Percentiles rank a stretch among this genome's conserved stretches.
Evolutionary conservation across 2,329 filamentous ascomycete genomes (phyloP).

Genomic region (Emergomyces pasteurianus): DNA sequence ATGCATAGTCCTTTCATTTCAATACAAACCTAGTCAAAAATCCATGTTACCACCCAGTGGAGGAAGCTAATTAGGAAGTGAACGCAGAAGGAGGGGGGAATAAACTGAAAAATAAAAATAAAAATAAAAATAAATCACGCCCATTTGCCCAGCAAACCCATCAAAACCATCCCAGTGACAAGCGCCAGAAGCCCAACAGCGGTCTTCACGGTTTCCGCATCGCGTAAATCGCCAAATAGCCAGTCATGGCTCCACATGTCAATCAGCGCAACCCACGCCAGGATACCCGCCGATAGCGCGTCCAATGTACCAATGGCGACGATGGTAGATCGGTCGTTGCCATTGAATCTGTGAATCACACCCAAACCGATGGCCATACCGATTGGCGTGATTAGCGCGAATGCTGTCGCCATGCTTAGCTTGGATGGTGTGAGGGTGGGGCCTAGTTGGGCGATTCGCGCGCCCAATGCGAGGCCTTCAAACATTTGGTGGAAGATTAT

Average conservation of each 20-base stretch:
- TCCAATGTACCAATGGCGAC: conserved; percentile 63
- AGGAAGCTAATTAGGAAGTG: too few relatives aligned
- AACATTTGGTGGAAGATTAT: conserved; percentile 72
- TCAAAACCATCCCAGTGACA: conserved; percentile 51
- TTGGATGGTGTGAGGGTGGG: conserved; percentile 27
- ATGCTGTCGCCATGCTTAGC: conserved; percentile 49
- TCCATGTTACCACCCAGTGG: background rate
- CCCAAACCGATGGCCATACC: conserved; percentile 74
- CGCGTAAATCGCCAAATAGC: conserved; percentile 49
- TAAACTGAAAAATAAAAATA: too few relatives aligned
- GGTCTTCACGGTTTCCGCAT: conserved; percentile 40
- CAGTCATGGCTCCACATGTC: conserved; percentile 72
- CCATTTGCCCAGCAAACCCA: conserved; percentile 68
- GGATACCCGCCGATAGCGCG: conserved; percentile 60
- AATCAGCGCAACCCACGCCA: conserved; percentile 68
- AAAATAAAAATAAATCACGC: conserved; percentile 30
- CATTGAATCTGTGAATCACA: conserved; percentile 59
- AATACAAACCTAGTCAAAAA: background rate
- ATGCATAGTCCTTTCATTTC: background rate
- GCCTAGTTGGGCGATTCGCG: conserved; percentile 31
- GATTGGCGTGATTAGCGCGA: conserved; percentile 60
- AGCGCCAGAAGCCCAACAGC: conserved; percentile 42
- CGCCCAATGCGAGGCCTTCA: conserved; percentile 55
- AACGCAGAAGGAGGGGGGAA: too few relatives aligned
- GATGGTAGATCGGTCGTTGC: conserved; percentile 56